A percentile compares a stretch with the other conserved stretches of the same genome.
Conservation (phyloP, 2,329 filamentous ascomycete genomes). For the Arthrobotrys musiformis region DNA sequence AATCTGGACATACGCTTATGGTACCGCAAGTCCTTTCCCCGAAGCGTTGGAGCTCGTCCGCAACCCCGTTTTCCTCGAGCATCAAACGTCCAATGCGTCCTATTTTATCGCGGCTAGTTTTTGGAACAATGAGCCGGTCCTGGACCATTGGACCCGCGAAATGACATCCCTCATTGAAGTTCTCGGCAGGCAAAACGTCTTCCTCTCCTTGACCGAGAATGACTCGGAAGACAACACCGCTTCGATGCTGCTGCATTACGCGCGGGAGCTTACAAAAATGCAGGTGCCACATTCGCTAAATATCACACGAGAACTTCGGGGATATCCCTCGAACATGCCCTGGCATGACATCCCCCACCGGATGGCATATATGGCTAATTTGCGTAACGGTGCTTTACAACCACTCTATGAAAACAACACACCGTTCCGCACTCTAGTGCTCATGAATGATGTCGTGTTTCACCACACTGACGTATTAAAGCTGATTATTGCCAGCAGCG, state of each 20-base stretch:
- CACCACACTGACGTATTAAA: slow-evolving; percentile 40
- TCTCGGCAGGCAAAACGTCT: slow-evolving; percentile 40
- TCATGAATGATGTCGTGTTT: slow-evolving; percentile 50
- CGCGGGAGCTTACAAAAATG: slow-evolving; percentile 38
- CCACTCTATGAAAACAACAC: slow-evolving; percentile 35
- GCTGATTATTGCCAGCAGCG: slow-evolving; percentile 32
- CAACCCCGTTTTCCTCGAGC: slow-evolving; percentile 20
- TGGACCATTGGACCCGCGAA: slow-evolving; percentile 36
- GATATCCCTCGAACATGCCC: slow-evolving; percentile 43
- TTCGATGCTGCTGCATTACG: slow-evolving; percentile 38
- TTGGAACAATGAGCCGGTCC: slow-evolving; percentile 48
- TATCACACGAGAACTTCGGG: slow-evolving; percentile 39
- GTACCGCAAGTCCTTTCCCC: slow-evolving; percentile 28
- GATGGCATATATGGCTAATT: slow-evolving; percentile 49
- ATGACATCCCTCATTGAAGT: slow-evolving; percentile 32
- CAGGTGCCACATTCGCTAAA: slow-evolving; percentile 29
- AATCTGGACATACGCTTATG: slow-evolving; percentile 26
- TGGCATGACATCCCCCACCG: slow-evolving; percentile 42
- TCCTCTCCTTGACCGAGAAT: slow-evolving; percentile 50
- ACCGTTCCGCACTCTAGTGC: slow-evolving; percentile 25
- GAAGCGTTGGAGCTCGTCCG: slow-evolving; percentile 11
- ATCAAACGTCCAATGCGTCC: slow-evolving; percentile 23
- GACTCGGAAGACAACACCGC: slow-evolving; percentile 52
- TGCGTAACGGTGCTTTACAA: slow-evolving; percentile 45
- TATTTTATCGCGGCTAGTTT: slow-evolving; percentile 52